Base-by-base conservation (phyloP, 306 rosid species). In the Casuarina glauca region DNA sequence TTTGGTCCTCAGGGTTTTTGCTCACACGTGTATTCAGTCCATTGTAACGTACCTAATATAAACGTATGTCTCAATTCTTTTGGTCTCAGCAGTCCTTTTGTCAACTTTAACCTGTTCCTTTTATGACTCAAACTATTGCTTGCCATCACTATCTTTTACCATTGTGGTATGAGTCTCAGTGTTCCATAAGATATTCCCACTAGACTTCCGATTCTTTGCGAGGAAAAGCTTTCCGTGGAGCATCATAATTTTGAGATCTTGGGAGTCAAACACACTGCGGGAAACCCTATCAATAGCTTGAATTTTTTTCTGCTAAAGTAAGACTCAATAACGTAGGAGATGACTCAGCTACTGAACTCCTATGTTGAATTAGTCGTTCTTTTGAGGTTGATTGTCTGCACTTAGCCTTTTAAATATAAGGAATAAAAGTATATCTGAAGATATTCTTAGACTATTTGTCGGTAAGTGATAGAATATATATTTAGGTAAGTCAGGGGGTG, bases 401-500 rank as follows among this genome's bases (percentile, higher is more conserved):
- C 72, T 16, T 45, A 44, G 43, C 2, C 32, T 26, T 26, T 26
- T 26, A 26, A 26, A 35, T 53, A 17, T 32, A 44, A 46, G 54
- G n/a, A 69, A 58, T 64, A 82, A 54, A 57, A 63, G 72, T 45
- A 39, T 44, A 38, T 66, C 16, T 76, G 71, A 60, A 64, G 61
- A 36, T 69, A 71, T 48, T 4, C 62, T 64, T 76, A 70, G 38
- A 44, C 26, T 17, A 69, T 53, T 69, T 53, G 48, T 74, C 9
- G 50, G 53, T 49, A 52, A 39, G 68, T 53, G 77, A 74, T 48
- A 78, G 57, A 74, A 26, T 26, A 63, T 19, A 78, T 57, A 57
- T 79, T 39, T 13, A 63, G 49, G 53, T 26, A 16, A 69, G 39
- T 69, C 32, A 13, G 77, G 36, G 13, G 80, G 75, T 70, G 78